Evolutionary conservation across 768 basidiomycete genomes (phyloP).

Genomic region (Agaricus subrufescens): DNA sequence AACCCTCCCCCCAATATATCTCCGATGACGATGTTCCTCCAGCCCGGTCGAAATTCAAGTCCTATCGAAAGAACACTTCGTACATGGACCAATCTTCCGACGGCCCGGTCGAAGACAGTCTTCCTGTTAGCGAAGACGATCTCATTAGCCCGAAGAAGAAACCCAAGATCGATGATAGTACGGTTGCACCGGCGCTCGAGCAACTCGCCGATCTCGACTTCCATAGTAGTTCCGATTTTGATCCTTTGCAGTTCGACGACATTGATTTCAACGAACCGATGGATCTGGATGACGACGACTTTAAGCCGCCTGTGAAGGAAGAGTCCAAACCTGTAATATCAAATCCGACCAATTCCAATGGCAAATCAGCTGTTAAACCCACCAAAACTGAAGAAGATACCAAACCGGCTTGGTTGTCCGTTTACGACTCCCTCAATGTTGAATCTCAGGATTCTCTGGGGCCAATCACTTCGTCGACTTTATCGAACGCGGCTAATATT

Average conservation of each 20-base stretch:
- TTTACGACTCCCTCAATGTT: slow-evolving; percentile 69
- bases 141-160: slow-evolving; percentile 69
- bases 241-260: slow-evolving; percentile 45
- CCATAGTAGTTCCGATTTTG: slow-evolving; percentile 42
- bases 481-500: slow-evolving; percentile 34
- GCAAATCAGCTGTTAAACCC: slow-evolving; percentile 24
- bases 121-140: slow-evolving; percentile 55
- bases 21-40: slow-evolving; percentile 31
- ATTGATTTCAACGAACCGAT: slow-evolving; percentile 61
- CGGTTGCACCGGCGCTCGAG: slow-evolving; percentile 51
- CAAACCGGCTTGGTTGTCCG: slow-evolving; percentile 64
- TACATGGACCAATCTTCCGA: slow-evolving; percentile 45
- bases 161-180: slow-evolving; percentile 37
- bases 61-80: slow-evolving; percentile 28
- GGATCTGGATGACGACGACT: slow-evolving; percentile 49
- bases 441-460: slow-evolving; percentile 59
- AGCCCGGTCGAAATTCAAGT: slow-evolving; percentile 18
- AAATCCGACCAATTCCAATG: slow-evolving; percentile 15
- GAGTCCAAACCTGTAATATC: slow-evolving; percentile 10
- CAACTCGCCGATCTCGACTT: slow-evolving; percentile 58
- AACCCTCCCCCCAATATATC: slow-evolving; percentile 48
- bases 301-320: slow-evolving; percentile 32
- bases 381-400: slow-evolving; percentile 41
- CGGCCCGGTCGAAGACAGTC: slow-evolving; percentile 32
- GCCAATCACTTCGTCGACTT: slow-evolving; percentile 30